These are phyloP conservation scores for Rhynchospora tenuis DNA, from an alignment of 176 grass and related monocot species.

Conservation along the genomic window DNA sequence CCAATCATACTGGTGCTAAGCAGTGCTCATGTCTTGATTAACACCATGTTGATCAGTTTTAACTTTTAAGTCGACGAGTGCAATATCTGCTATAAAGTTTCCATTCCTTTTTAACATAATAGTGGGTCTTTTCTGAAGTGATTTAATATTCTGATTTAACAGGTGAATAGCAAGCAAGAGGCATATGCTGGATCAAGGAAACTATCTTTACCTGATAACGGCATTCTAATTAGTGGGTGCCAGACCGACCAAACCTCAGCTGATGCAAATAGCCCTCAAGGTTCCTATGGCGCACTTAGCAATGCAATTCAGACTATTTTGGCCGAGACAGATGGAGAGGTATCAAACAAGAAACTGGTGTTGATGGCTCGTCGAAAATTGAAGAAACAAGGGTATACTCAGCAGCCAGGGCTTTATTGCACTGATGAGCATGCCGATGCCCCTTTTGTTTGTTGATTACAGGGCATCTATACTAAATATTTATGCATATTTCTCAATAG, in stretches of 20 bases:
- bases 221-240: constrained; percentile 83
- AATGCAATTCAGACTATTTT: constrained; percentile 87
- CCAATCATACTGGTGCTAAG: not conserved
- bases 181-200: constrained; percentile 53
- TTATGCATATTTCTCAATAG: not conserved
- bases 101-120: not conserved
- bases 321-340: constrained; percentile 26
- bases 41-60: not conserved
- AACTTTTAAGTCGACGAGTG: not conserved
- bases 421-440: constrained; percentile 64
- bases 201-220: constrained; percentile 43
- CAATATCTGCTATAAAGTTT: not conserved
- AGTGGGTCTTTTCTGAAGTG: not conserved
- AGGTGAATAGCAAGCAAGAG: constrained; percentile 56
- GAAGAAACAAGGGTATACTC: constrained; percentile 68
- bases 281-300: constrained; percentile 72
- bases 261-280: constrained; percentile 57
- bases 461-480: not conserved
- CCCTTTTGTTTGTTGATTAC: constrained; percentile 65
- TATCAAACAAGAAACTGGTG: constrained; percentile 70
- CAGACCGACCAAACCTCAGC: constrained; percentile 93
- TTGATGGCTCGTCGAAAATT: constrained; percentile 53
- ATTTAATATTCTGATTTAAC: constrained; percentile 22
- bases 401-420: constrained; percentile 91
- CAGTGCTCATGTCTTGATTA: not conserved